Base-by-base conservation (phyloP, 805 yeast genomes). In the Hanseniaspora pseudoguilliermondii region DNA sequence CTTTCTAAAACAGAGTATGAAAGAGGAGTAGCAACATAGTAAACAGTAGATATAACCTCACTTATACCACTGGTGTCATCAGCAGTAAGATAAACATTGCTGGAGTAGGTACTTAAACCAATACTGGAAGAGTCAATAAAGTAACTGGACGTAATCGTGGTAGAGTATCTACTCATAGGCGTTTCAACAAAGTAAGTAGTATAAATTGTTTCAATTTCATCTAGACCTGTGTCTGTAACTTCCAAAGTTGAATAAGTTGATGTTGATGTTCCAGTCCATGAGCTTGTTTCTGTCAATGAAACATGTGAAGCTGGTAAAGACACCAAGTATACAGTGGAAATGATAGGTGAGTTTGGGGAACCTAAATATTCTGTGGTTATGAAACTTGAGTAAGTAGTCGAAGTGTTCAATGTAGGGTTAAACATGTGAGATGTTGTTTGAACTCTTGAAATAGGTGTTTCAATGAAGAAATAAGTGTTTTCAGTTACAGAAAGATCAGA, bases 11-110 rank as follows among this genome's bases (percentile, higher is more conserved):
- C 47, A 15, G 40, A n/a, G n/a, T 25, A 35, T 5, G 15, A 47
- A 21, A 52, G 36, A n/a, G 62, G 61, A 25, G 61, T 60, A 7
- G 59, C 60, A 15, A 59, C 61, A 40, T 47, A 59, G 38, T 59
- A 60, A 13, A 59, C 47, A 7, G 57, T 55, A 16, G 49, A 43
- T 1, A 55, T 21, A 29, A 52, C 46, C 16, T 36, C n/a, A 23
- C 52, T 42, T 2, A 13, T 32, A 34, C 54, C 54, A 43, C 49
- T 34, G 3, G 27, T 38, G 7, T 18, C 10, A 29, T 36, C 16
- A 10, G 35, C 34, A 29, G 57, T 49, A 2, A 43, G 27, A 39
- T 46, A 52, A 5, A 43, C 25, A 10, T 42, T 15, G 5, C 49
- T 42, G 5, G 49, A 48, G 25, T 48, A 55, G 4, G 54, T 48